Evolutionary conservation across 1,284 basidiomycete genomes (phyloP).

Genomic region (Puccinia coronata): DNA sequence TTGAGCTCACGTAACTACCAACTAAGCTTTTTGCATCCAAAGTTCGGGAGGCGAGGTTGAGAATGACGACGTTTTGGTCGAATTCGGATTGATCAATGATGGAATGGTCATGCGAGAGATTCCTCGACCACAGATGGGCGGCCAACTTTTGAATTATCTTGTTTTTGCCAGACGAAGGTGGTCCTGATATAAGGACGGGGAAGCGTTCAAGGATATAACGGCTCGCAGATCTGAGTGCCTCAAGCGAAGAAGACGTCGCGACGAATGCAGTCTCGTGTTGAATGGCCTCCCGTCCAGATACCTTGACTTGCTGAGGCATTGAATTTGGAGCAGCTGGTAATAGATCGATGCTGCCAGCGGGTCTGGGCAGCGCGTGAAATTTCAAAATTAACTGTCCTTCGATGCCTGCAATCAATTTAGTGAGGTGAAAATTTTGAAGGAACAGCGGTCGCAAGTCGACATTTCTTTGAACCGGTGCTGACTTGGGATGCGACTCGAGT

Average conservation of each 20-base stretch:
- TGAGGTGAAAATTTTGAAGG: slow-evolving; percentile 24
- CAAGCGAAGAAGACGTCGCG: slow-evolving; percentile 36
- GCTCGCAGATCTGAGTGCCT: slow-evolving; percentile 32
- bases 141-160: slow-evolving; percentile 78
- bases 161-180: slow-evolving; percentile 87
- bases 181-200: slow-evolving; percentile 81
- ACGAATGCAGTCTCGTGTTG: slow-evolving; percentile 20
- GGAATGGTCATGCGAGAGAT: slow-evolving; percentile 62
- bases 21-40: slow-evolving; percentile 91
- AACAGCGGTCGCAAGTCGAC: not conserved
- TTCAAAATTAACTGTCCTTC: slow-evolving; percentile 26
- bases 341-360: not conserved
- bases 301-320: not conserved
- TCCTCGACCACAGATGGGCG: slow-evolving; percentile 62
- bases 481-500: not conserved
- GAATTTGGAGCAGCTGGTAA: not conserved
- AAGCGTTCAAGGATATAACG: slow-evolving; percentile 56
- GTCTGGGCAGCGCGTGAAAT: slow-evolving; percentile 24
- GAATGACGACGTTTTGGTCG: slow-evolving; percentile 66
- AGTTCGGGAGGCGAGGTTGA: slow-evolving; percentile 90
- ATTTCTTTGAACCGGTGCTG: not conserved
- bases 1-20: slow-evolving; percentile 89
- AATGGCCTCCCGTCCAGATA: not conserved
- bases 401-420: slow-evolving; percentile 20
- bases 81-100: slow-evolving; percentile 48